Percentiles rank a stretch among this genome's conserved stretches.
These are phyloP conservation scores for Ceratocystis colombiana DNA, from an alignment of 2,329 filamentous ascomycete species.

Conservation along the genomic window DNA sequence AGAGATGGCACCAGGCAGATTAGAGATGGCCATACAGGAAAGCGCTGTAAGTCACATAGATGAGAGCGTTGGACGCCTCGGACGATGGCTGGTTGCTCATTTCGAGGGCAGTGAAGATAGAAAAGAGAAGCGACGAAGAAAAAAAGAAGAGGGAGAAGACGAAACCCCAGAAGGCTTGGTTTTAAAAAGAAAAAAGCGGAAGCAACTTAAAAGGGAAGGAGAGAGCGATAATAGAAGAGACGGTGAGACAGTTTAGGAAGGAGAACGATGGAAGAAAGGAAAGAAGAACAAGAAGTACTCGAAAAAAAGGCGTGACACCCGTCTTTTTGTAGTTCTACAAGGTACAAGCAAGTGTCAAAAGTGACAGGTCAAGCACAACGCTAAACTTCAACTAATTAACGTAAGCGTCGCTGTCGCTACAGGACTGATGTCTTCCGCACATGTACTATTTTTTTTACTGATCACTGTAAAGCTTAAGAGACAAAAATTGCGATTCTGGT, in stretches of 20 bases:
- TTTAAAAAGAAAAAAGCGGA: not conserved
- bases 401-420: not conserved
- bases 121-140: slow-evolving; percentile 1
- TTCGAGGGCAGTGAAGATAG: not conserved
- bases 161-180: not conserved
- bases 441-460: too few species aligned
- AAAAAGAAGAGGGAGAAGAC: slow-evolving; percentile 19
- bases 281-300: slow-evolving; percentile 1
- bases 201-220: not conserved
- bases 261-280: not conserved
- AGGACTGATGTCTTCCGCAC: not conserved
- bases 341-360: not conserved
- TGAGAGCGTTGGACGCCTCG: slow-evolving; percentile 69
- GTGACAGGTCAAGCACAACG: not conserved
- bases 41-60: slow-evolving; percentile 66
- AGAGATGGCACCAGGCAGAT: not conserved
- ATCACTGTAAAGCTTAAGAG: too few species aligned
- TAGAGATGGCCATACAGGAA: slow-evolving; percentile 53
- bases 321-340: slow-evolving; percentile 13
- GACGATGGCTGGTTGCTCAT: slow-evolving; percentile 57
- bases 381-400: not conserved
- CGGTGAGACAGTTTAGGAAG: not conserved
- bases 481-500: not conserved
- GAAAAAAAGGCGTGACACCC: not conserved
- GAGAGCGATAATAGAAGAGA: not conserved